Conservation (phyloP, 345 rosid species). For the Rhodamnia argentea region DNA sequence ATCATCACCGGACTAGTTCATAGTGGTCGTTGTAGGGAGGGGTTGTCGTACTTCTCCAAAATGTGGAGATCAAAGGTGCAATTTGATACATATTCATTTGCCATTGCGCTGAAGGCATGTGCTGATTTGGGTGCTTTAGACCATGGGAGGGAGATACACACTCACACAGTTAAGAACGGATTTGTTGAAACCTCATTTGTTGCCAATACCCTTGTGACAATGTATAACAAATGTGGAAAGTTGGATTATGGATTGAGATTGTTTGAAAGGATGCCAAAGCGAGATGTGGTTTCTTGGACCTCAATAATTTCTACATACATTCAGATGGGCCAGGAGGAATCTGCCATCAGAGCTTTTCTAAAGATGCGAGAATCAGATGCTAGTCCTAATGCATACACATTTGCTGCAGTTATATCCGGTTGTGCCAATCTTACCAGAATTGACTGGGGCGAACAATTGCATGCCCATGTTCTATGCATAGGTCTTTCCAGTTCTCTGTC, state of each 20-base stretch:
- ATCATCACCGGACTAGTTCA: slow-evolving; percentile 70
- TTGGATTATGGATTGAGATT: slow-evolving; percentile 42
- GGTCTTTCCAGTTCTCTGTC: slow-evolving; percentile 45
- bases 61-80: slow-evolving; percentile 43
- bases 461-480: slow-evolving; percentile 39
- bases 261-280: slow-evolving; percentile 50
- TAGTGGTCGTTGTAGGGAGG: slow-evolving; percentile 39
- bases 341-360: slow-evolving; percentile 43
- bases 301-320: slow-evolving; percentile 36
- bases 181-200: slow-evolving; percentile 40
- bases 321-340: slow-evolving; percentile 44
- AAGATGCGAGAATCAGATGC: slow-evolving; percentile 45
- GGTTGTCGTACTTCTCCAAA: slow-evolving; percentile 47
- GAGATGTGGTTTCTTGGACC: slow-evolving; percentile 92
- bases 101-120: slow-evolving; percentile 73
- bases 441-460: slow-evolving; percentile 77
- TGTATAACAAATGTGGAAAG: slow-evolving; percentile 81
- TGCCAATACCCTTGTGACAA: slow-evolving; percentile 55
- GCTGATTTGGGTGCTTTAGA: slow-evolving; percentile 48
- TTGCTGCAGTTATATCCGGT: slow-evolving; percentile 51
- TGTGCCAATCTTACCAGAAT: slow-evolving; percentile 56
- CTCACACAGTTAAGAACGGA: slow-evolving; percentile 46
- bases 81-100: slow-evolving; percentile 46
- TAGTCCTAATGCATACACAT: slow-evolving; percentile 61
- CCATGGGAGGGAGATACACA: slow-evolving; percentile 70